Evolutionary conservation across 148 eudicot species (phyloP).

Genomic region (Oxyria digyna): DNA sequence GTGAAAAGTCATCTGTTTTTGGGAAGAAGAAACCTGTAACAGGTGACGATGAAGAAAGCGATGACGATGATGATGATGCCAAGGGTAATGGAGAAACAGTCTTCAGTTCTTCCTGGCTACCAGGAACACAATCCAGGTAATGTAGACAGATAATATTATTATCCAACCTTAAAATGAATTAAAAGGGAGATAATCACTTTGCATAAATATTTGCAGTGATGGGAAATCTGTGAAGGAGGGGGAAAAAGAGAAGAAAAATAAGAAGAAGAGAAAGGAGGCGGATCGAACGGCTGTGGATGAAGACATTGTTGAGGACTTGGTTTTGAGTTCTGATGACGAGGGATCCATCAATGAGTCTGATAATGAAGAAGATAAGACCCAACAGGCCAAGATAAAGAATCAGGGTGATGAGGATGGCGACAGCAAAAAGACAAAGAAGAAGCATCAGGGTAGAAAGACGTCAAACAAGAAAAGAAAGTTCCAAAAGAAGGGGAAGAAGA

Average conservation of each 20-base stretch:
- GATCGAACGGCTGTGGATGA: constrained; percentile 35
- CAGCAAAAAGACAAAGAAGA: background rate
- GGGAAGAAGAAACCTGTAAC: constrained; percentile 31
- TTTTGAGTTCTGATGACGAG: constrained; percentile 70
- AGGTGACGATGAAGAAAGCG: constrained; percentile 38
- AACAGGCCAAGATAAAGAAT: constrained; percentile 15
- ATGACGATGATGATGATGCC: constrained; percentile 34
- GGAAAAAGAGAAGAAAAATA: constrained; percentile 32
- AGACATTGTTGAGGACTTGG: constrained; percentile 83
- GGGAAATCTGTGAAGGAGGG: constrained; percentile 25
- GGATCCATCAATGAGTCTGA: constrained; percentile 22
- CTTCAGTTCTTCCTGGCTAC: constrained; percentile 52
- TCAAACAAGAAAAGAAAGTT: constrained; percentile 23
- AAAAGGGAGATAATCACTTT: background rate
- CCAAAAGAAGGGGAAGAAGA: constrained; percentile 44
- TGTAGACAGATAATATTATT: constrained; percentile 4
- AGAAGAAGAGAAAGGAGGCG: constrained; percentile 20
- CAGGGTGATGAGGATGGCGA: background rate
- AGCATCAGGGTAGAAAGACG: constrained; percentile 16
- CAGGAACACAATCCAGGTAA: constrained; percentile 57
- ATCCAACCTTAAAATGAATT: background rate
- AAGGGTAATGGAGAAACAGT: constrained; percentile 41
- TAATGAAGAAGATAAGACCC: constrained; percentile 14
- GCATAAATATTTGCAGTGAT: constrained; percentile 18
- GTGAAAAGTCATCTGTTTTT: constrained; percentile 42